A percentile compares a stretch with the other conserved stretches of the same genome.
Conservation (phyloP, 257 asterid genomes). For the Henckelia pumila region DNA sequence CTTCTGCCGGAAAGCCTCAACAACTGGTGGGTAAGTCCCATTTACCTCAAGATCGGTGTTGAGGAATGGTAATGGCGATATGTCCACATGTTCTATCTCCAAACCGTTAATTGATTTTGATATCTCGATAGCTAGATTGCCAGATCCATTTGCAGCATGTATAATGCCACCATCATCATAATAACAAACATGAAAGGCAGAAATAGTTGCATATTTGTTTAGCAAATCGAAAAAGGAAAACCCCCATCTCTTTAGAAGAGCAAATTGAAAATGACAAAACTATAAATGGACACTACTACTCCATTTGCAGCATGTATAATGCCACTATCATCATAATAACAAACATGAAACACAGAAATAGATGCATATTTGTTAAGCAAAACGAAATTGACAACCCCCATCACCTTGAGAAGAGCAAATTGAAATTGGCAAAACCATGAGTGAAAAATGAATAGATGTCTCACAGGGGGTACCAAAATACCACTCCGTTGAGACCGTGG, state of each 20-base stretch:
- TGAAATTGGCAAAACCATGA: not conserved
- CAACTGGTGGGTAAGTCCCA: slow-evolving; percentile 66
- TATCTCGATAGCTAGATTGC: slow-evolving; percentile 52
- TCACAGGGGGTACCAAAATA: too few species aligned
- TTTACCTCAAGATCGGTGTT: slow-evolving; percentile 81
- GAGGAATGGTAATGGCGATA: slow-evolving; percentile 60
- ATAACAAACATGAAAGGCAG: not conserved
- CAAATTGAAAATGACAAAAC: not conserved
- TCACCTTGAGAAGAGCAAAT: too few species aligned
- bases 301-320: too few species aligned
- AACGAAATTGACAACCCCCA: too few species aligned
- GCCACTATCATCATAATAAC: not conserved
- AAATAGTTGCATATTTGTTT: too few species aligned
- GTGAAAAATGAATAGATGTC: too few species aligned
- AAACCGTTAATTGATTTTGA: slow-evolving; percentile 58
- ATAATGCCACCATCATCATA: not conserved
- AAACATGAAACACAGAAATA: not conserved
- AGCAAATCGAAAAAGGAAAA: too few species aligned
- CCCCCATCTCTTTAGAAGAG: too few species aligned
- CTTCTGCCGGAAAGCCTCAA: slow-evolving; percentile 79
- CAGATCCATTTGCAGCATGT: not conserved
- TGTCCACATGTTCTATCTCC: slow-evolving; percentile 71
- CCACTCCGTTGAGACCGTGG: too few species aligned
- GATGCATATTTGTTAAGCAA: too few species aligned
- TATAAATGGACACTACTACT: too few species aligned